A percentile compares a stretch with the other conserved stretches of the same genome.
Conservation (phyloP, 73 alveolate species). For the Paraurostyla sp. region DNA sequence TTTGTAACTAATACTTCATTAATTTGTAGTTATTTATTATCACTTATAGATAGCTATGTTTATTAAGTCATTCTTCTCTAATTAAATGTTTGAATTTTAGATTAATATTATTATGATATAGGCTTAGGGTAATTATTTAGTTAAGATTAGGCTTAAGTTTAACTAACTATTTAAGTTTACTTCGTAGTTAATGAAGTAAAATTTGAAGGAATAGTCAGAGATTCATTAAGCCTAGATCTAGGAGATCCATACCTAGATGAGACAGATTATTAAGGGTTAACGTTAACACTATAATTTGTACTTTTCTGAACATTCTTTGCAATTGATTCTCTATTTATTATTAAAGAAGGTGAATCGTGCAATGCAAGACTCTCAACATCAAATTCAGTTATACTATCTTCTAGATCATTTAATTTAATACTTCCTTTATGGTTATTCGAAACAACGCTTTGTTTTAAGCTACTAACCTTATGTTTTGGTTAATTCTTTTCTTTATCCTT, state of each 20-base stretch:
- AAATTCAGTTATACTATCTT: constrained; percentile 42
- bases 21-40: no score
- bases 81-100: neutral
- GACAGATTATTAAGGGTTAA: neutral
- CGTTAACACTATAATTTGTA: neutral
- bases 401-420: neutral
- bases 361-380: neutral
- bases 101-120: neutral
- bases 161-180: no score
- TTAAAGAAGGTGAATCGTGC: neutral
- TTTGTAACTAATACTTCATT: no score
- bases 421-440: neutral
- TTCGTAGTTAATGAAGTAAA: neutral
- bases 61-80: constrained; percentile 3
- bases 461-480: no score
- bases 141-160: no score
- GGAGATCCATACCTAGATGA: neutral
- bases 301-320: neutral
- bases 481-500: no score
- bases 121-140: neutral
- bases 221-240: neutral
- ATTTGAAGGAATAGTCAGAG: neutral
- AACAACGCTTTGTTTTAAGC: no score
- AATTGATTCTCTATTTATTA: neutral
- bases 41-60: neutral